Conservation (phyloP, 257 asterid species). For the Salvia hispanica region DNA sequence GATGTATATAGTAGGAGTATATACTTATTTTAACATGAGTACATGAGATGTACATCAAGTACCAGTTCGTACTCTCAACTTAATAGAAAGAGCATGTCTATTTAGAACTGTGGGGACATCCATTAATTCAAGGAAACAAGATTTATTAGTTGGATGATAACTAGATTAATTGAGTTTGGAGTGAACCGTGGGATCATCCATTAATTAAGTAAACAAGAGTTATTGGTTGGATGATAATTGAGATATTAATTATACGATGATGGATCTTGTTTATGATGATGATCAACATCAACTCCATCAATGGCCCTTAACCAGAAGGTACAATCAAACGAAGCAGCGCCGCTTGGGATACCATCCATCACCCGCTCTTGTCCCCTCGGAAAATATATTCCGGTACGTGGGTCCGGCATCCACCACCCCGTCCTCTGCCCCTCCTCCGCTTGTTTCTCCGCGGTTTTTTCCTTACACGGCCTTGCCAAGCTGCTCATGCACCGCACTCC, state of each 20-base stretch:
- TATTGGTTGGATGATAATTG: neutral
- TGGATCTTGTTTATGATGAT: constrained; percentile 15
- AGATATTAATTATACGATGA: neutral
- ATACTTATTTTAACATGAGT: no score
- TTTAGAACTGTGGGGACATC: no score
- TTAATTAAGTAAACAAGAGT: no score
- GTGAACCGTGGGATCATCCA: no score
- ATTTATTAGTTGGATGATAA: no score
- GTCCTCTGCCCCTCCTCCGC: neutral
- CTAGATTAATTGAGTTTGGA: no score
- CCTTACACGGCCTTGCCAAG: constrained; percentile 3
- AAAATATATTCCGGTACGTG: constrained; percentile 53
- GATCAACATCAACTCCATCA: constrained; percentile 37
- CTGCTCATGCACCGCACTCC: constrained; percentile 34
- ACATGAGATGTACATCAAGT: no score
- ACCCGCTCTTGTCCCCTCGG: constrained; percentile 55
- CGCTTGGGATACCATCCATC: constrained; percentile 43
- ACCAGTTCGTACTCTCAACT: no score
- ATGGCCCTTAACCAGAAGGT: constrained; percentile 48
- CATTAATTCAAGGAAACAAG: no score
- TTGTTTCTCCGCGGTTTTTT: neutral
- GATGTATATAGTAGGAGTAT: no score
- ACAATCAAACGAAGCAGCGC: constrained; percentile 43
- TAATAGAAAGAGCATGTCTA: no score
- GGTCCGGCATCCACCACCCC: constrained; percentile 50